Evolutionary conservation across 257 asterid genomes (phyloP), one percentile per base, ranked within the genome.

Genomic region (Verbena officinalis): DNA sequence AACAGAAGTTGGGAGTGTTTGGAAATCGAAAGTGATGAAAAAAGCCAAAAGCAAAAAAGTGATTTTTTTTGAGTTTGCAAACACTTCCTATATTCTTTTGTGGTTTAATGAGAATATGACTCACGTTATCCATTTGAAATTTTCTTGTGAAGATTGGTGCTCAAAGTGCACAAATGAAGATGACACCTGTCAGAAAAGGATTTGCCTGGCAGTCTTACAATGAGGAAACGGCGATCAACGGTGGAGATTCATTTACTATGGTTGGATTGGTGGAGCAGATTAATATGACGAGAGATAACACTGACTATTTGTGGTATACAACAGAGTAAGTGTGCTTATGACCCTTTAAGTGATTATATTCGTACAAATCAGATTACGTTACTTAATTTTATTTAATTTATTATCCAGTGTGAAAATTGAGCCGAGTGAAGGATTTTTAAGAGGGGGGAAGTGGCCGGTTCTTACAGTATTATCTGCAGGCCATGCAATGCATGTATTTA

Each of bases 401-500:
- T 33, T 64, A 56, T 58, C 49, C 77, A 94, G 99, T 62, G 96
- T 94, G 78, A 80, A 73, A 81, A 88, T 94, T n/a, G 83, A 74
- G 60, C 55, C 83, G 9, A 48, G 78, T 17, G 99, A 94, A 83
- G 79, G 82, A 20, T 93, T 80, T 72, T 69, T 94, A 38, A 67
- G 75, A 70, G 86, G 87, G 3, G 95, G 90, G 67, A 79, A 82
- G 39, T 79, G 80, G 90, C 99, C 99, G 5, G 88, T 86, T 69
- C 97, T 94, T 44, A 83, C 94, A 2, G 91, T 94, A 53, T 67
- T 78, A 60, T 94, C 99, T 13, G 99, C 99, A 21, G 99, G 99
- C 61, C 98, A 94, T 79, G 99, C 99, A 15, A 71, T 94, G 87
- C 99, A 94, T 79, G 96, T 86, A 52, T 94, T 94, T 65, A 55